Conservation (phyloP, 2,329 filamentous ascomycete species). For the Cytospora schulzeri region DNA sequence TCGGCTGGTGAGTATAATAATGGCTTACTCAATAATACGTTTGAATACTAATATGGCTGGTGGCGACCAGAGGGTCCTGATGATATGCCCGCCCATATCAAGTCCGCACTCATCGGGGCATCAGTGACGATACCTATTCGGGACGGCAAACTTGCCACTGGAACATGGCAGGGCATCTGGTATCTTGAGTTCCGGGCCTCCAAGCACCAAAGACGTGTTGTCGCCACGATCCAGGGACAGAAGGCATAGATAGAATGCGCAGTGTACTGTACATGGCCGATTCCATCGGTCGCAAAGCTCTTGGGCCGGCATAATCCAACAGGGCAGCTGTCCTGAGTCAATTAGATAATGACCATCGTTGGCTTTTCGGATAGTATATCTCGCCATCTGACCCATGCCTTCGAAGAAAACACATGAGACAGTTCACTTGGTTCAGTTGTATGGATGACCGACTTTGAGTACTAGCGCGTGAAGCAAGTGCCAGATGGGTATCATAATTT, state of each 20-base stretch:
- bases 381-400: background rate
- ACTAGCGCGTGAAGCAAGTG: background rate
- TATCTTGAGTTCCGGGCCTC: slow-evolving; percentile 84
- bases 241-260: slow-evolving; percentile 45
- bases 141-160: slow-evolving; percentile 74
- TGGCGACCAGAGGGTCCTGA: slow-evolving; percentile 72
- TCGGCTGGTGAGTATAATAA: slow-evolving; percentile 21
- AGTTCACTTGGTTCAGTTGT: background rate
- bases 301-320: background rate
- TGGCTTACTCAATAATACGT: background rate
- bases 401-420: background rate
- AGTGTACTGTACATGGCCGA: background rate
- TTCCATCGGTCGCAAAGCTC: background rate
- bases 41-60: background rate
- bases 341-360: background rate
- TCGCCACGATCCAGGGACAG: slow-evolving; percentile 94
- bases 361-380: background rate
- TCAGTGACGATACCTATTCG: slow-evolving; percentile 90
- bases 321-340: background rate
- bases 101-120: slow-evolving; percentile 84
- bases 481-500: slow-evolving; percentile 13
- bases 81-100: slow-evolving; percentile 97
- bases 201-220: slow-evolving; percentile 77
- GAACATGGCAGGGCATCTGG: slow-evolving; percentile 80
- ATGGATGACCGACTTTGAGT: background rate